Percentiles rank a stretch among this genome's conserved stretches.
phyloP scores from a whole-genome alignment of 805 yeast genomes.

The Jamesozyma rosinii region DNA sequence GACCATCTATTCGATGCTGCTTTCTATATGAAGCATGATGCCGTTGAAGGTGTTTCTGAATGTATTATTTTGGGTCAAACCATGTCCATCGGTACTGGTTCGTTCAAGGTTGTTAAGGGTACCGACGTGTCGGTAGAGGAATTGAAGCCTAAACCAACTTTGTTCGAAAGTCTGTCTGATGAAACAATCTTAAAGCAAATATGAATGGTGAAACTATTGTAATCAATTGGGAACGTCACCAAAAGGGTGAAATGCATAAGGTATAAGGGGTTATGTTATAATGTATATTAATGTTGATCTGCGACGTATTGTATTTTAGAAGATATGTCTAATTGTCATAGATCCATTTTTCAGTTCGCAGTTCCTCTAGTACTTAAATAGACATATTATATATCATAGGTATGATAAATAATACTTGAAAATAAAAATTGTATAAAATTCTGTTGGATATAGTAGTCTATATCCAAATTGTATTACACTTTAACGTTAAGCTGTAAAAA shows the following conservation, averaged over 20 bases:
- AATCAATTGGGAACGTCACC: background rate
- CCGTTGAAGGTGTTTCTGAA: conserved; percentile 95
- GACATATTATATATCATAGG: background rate
- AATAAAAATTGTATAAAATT: no score
- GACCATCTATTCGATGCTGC: conserved; percentile 98
- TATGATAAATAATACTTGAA: conserved; percentile 1
- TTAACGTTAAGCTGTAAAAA: background rate
- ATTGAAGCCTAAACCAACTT: conserved; percentile 37
- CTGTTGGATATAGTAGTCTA: background rate
- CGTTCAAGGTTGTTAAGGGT: conserved; percentile 72
- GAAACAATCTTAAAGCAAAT: conserved; percentile 4
- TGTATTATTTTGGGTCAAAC: conserved; percentile 96
- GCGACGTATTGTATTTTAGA: background rate
- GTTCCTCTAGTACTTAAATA: background rate
- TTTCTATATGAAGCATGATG: conserved; percentile 91
- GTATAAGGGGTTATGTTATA: background rate
- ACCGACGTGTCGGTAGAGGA: conserved; percentile 38
- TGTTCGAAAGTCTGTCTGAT: conserved; percentile 37
- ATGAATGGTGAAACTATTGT: background rate
- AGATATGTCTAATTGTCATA: background rate
- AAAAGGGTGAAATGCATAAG: background rate
- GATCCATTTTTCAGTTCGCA: background rate
- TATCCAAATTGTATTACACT: background rate
- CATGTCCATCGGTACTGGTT: conserved; percentile 95
- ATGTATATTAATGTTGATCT: background rate